These are phyloP conservation scores for Malus hybrid DNA, from an alignment of 331 rosid species.

Conservation along the genomic window DNA sequence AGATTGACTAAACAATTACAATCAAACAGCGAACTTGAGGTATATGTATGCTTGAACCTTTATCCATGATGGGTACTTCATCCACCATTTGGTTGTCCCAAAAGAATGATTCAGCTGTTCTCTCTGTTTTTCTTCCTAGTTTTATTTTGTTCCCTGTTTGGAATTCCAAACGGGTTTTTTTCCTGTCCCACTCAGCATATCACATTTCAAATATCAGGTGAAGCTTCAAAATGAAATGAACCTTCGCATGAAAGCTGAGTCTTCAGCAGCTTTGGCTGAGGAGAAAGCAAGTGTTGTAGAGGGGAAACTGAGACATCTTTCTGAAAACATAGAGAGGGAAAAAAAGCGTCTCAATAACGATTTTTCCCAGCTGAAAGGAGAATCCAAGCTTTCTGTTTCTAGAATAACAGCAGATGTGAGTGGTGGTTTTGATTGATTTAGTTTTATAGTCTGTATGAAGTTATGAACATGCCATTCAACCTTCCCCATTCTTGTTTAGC, in stretches of 20 bases:
- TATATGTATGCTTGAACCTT: neutral
- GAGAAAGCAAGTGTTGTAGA: constrained; percentile 54
- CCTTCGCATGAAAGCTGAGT: constrained; percentile 69
- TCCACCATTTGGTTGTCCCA: neutral
- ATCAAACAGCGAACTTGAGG: constrained; percentile 55
- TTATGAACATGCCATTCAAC: constrained; percentile 7
- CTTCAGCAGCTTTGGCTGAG: constrained; percentile 53
- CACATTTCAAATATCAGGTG: constrained; percentile 34
- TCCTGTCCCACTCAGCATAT: neutral
- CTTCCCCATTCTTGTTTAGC: constrained; percentile 38
- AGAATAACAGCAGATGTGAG: constrained; percentile 65
- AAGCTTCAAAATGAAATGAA: constrained; percentile 64
- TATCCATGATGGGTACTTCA: neutral
- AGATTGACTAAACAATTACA: constrained; percentile 53
- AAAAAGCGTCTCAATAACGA: constrained; percentile 49
- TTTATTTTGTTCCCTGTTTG: neutral
- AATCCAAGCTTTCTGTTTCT: constrained; percentile 63
- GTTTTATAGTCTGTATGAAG: neutral
- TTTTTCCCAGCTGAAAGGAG: constrained; percentile 48
- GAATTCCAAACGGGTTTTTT: neutral
- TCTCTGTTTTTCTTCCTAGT: neutral
- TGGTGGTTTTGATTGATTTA: constrained; percentile 5
- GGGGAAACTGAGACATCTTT: constrained; percentile 47
- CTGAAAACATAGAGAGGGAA: constrained; percentile 56
- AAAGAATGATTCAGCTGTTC: neutral